phyloP scores from a whole-genome alignment of 345 rosid genomes.

The Euphorbia lathyris region DNA sequence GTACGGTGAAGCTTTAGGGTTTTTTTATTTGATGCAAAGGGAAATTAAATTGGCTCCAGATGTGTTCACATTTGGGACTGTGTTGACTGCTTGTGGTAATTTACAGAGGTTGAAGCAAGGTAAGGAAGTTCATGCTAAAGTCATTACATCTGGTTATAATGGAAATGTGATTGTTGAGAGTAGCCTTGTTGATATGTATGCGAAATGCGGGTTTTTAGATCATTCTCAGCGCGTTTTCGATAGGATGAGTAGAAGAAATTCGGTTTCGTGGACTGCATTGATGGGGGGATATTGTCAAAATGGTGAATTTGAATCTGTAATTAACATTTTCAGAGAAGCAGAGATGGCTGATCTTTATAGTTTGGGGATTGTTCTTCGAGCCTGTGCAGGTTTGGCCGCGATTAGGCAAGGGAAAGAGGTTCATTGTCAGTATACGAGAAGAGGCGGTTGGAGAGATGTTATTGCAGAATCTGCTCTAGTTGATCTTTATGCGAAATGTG shows the following conservation, averaged over 20 bases:
- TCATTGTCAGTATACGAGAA: conserved; percentile 80
- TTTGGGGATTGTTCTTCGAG: conserved; percentile 82
- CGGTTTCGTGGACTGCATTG: conserved; percentile 80
- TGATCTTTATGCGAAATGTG: conserved; percentile 86
- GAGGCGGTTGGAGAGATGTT: conserved; percentile 65
- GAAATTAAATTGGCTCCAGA: conserved; percentile 49
- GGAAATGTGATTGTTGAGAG: conserved; percentile 71
- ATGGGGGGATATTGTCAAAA: conserved; percentile 81
- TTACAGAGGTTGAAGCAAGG: conserved; percentile 68
- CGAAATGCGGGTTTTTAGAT: conserved; percentile 59
- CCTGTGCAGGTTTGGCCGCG: conserved; percentile 80
- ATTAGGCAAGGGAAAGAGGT: conserved; percentile 78
- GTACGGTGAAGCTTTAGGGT: conserved; percentile 48
- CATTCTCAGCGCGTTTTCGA: conserved; percentile 62
- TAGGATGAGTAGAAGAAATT: conserved; percentile 61
- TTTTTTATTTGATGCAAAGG: conserved; percentile 57
- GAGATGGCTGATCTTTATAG: conserved; percentile 57
- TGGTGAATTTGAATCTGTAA: conserved; percentile 52
- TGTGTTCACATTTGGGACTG: conserved; percentile 68
- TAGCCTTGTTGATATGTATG: conserved; percentile 92
- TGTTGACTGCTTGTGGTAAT: conserved; percentile 80
- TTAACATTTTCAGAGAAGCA: conserved; percentile 57
- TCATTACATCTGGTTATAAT: conserved; percentile 44
- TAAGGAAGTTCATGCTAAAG: conserved; percentile 68
- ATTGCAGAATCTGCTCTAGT: conserved; percentile 85